Evolutionary conservation across 305 asterid genomes (phyloP).

Genomic region (Fraxinus sp.): DNA sequence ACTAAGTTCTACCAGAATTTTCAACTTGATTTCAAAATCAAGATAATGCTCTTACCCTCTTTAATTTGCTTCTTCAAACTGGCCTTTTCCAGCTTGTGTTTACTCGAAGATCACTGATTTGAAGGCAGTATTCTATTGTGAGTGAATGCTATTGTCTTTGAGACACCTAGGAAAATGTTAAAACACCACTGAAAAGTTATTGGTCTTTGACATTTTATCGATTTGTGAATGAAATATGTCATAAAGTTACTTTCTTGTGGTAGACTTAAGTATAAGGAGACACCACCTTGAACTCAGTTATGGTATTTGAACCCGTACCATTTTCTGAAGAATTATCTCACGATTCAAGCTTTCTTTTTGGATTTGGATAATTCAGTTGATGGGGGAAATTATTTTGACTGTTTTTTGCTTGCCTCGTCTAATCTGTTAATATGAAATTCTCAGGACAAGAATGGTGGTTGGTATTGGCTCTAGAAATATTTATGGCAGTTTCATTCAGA

Average conservation of each 20-base stretch:
- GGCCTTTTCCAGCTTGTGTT: not conserved
- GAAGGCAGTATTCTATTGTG: not conserved
- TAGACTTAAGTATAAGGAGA: not conserved
- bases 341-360: constrained; percentile 1
- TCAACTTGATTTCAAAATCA: not conserved
- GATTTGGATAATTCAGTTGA: not conserved
- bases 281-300: not conserved
- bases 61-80: not conserved
- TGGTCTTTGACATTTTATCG: not conserved
- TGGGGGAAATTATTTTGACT: not conserved
- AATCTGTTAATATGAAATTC: constrained; percentile 23
- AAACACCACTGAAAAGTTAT: not conserved
- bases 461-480: constrained; percentile 83
- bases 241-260: not conserved
- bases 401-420: not conserved
- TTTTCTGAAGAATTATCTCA: not conserved
- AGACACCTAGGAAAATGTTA: not conserved
- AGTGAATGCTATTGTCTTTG: not conserved
- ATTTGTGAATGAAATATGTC: not conserved
- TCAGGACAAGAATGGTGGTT: constrained; percentile 99
- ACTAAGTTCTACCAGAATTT: not conserved
- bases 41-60: not conserved
- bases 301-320: not conserved
- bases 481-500: constrained; percentile 67
- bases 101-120: not conserved